Evolutionary conservation across 2,329 filamentous ascomycete genomes (phyloP).

Genomic region (Zymoseptoria crescenta): DNA sequence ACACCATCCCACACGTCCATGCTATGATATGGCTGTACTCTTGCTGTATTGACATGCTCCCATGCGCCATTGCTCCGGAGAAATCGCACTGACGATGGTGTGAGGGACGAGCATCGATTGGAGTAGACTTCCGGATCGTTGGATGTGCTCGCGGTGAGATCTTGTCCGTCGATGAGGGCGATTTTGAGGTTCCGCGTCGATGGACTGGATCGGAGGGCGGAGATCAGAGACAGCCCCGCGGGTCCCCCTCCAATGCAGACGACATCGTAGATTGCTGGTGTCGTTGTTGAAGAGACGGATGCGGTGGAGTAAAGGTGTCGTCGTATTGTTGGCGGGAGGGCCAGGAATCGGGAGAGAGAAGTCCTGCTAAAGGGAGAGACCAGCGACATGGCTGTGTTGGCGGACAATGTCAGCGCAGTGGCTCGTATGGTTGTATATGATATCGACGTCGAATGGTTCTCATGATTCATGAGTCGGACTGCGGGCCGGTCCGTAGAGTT

Average conservation of each 20-base stretch:
- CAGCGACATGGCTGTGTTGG: conserved; percentile 6
- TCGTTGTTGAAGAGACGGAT: conserved; percentile 6
- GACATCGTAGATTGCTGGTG: conserved; percentile 60
- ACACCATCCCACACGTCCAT: conserved; percentile 99
- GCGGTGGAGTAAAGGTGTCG: conserved; percentile 20
- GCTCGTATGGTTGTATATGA: not conserved
- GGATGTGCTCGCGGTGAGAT: conserved; percentile 62
- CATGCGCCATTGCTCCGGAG: conserved; percentile 75
- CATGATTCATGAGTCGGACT: not conserved
- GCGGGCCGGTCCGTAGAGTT: not conserved
- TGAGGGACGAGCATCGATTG: conserved; percentile 92
- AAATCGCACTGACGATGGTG: conserved; percentile 77
- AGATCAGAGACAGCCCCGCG: conserved; percentile 19
- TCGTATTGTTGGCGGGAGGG: conserved; percentile 23
- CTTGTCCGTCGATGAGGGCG: conserved; percentile 84
- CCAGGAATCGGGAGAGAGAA: conserved; percentile 16
- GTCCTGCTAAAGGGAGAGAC: conserved; percentile 2
- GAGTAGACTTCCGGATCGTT: conserved; percentile 67
- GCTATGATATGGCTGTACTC: conserved; percentile 81
- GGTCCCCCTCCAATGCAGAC: conserved; percentile 21
- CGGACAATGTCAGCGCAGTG: not conserved
- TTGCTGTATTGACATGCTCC: conserved; percentile 61
- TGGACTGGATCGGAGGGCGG: conserved; percentile 31
- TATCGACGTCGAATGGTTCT: not conserved
- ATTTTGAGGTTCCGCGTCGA: conserved; percentile 65